Evolutionary conservation across 768 basidiomycete species (phyloP).

Genomic region (Gloeophyllum trabeum): DNA sequence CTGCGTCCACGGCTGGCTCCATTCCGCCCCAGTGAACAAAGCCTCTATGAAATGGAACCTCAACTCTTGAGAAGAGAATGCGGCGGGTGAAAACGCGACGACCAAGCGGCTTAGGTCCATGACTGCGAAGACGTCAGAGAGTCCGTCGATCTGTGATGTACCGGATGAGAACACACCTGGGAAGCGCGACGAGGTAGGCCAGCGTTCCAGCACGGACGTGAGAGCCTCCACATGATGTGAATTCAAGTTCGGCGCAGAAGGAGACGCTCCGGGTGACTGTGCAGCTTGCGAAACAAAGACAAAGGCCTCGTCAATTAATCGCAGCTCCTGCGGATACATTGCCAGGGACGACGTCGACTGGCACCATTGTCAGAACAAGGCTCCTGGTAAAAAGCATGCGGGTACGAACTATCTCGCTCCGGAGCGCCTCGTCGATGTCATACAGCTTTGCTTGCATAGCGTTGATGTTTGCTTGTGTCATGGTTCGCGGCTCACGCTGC

Average conservation of each 20-base stretch:
- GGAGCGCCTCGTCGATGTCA: constrained; percentile 62
- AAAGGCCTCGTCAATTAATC: constrained; percentile 51
- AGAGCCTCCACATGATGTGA: constrained; percentile 46
- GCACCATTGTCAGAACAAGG: not conserved
- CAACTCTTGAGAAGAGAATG: constrained; percentile 30
- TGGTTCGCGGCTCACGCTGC: constrained; percentile 57
- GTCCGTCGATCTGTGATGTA: not conserved
- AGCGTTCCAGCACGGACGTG: constrained; percentile 54
- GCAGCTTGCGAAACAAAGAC: constrained; percentile 41
- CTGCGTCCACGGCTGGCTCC: constrained; percentile 41
- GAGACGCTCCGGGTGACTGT: constrained; percentile 21
- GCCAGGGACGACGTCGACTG: constrained; percentile 66
- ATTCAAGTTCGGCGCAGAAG: constrained; percentile 22
- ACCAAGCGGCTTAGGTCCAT: constrained; percentile 80
- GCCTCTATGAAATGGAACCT: constrained; percentile 45
- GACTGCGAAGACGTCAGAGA: constrained; percentile 29
- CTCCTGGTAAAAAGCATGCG: not conserved
- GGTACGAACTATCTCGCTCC: constrained; percentile 52
- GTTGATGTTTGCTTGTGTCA: constrained; percentile 73
- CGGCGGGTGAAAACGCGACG: constrained; percentile 47
- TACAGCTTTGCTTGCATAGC: constrained; percentile 74
- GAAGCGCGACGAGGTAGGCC: constrained; percentile 65
- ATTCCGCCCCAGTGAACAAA: constrained; percentile 60
- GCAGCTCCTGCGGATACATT: constrained; percentile 54
- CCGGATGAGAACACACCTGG: constrained; percentile 35